A percentile compares a stretch with the other conserved stretches of the same genome.
Evolutionary conservation across 495 filamentous ascomycete genomes (phyloP).

Genomic region (Filosporella fistucella): DNA sequence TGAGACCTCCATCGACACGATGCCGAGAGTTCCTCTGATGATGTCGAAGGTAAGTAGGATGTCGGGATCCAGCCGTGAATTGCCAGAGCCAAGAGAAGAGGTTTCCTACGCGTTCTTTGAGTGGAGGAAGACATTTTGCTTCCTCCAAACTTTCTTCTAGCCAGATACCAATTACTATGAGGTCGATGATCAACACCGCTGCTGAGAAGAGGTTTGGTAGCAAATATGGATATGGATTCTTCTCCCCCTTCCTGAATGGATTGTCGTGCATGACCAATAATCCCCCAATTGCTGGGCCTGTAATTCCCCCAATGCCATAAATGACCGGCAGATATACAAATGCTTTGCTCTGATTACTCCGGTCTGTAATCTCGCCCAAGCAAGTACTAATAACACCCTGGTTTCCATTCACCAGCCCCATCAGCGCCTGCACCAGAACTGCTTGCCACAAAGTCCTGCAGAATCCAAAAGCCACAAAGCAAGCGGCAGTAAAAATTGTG

Average conservation of each 20-base stretch:
- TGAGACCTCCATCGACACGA: constrained; percentile 30
- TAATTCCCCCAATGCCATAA: constrained; percentile 90
- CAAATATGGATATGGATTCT: constrained; percentile 74
- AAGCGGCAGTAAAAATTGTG: constrained; percentile 71
- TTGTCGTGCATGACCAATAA: constrained; percentile 60
- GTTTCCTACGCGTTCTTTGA: constrained; percentile 51
- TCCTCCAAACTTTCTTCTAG: constrained; percentile 88
- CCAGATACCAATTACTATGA: constrained; percentile 67
- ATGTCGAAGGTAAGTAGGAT: constrained; percentile 53
- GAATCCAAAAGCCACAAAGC: constrained; percentile 86
- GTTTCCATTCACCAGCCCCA: constrained; percentile 94
- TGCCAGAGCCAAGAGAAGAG: constrained; percentile 72
- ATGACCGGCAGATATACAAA: constrained; percentile 92
- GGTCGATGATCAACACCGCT: constrained; percentile 63
- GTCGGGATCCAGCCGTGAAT: constrained; percentile 52
- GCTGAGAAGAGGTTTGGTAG: constrained; percentile 77
- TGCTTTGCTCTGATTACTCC: constrained; percentile 84
- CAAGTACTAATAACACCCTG: constrained; percentile 82
- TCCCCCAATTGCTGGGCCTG: constrained; percentile 86
- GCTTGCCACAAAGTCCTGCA: constrained; percentile 79
- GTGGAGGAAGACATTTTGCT: constrained; percentile 55
- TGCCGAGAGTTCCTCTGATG: constrained; percentile 16
- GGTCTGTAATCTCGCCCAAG: constrained; percentile 90
- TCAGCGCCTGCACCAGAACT: constrained; percentile 76
- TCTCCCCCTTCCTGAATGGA: constrained; percentile 37